Percentiles rank a stretch among this genome's conserved stretches.
These are phyloP conservation scores for Lojkania enalia DNA, from an alignment of 2,329 filamentous ascomycete genomes.

Conservation along the genomic window DNA sequence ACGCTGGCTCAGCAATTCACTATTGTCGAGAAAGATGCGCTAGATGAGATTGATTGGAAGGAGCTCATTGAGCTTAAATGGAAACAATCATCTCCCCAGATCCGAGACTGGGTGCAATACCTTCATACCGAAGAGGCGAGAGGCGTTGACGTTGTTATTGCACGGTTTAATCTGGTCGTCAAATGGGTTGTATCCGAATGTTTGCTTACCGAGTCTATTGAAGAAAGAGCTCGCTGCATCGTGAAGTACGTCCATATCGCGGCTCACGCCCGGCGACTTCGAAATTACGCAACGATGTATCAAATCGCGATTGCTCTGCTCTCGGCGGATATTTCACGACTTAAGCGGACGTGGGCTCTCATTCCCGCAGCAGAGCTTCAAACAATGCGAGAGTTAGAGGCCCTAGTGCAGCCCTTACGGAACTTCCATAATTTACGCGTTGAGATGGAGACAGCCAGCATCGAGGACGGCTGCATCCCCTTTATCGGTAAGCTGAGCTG, in stretches of 20 bases:
- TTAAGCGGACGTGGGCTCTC: constrained; percentile 71
- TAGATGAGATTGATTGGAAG: constrained; percentile 87
- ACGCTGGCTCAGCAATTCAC: constrained; percentile 81
- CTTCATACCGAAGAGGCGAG: constrained; percentile 71
- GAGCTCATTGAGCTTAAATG: constrained; percentile 82
- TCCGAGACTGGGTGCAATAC: constrained; percentile 81
- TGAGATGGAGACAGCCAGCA: constrained; percentile 73
- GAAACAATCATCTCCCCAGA: constrained; percentile 70
- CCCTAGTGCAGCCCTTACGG: constrained; percentile 72
- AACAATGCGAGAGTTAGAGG: constrained; percentile 70
- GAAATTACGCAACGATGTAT: constrained; percentile 83
- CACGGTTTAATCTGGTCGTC: constrained; percentile 84
- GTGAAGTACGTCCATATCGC: constrained; percentile 84
- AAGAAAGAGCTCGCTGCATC: constrained; percentile 75
- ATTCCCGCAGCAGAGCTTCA: constrained; percentile 67
- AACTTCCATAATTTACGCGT: constrained; percentile 77
- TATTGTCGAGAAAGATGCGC: constrained; percentile 80
- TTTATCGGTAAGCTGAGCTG: constrained; percentile 76
- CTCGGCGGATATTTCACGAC: constrained; percentile 69
- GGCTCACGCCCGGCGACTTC: constrained; percentile 70
- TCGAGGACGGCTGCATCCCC: constrained; percentile 75
- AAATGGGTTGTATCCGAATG: constrained; percentile 84
- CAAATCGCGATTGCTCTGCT: constrained; percentile 78
- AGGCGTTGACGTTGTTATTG: constrained; percentile 81
- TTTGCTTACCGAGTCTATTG: constrained; percentile 70